Evolutionary conservation across 164 flowering plant genomes (phyloP), one percentile per base, ranked within the genome.

Genomic region (Umbilicus rupestris): DNA sequence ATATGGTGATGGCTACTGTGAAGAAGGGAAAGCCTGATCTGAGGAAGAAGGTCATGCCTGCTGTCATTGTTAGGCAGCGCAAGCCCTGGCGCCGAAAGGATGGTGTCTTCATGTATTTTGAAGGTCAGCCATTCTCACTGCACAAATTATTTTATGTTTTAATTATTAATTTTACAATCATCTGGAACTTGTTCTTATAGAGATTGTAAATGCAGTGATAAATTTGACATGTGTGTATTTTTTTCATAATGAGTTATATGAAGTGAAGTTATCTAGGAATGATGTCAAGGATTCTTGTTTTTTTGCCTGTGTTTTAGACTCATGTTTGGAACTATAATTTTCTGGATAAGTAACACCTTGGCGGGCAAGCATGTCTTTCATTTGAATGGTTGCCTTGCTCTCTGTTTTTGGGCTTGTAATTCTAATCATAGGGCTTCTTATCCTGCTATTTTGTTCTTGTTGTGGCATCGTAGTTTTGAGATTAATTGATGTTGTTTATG

Each of bases 71-170:
- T 33, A 63, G 65, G 29, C 65, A 63, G 65, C 45, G 65, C 29
- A 63, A 63, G 65, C 65, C 65, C 2, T 63, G 65, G 65, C 45
- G 65, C 45, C 65, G 65, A 63, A 63, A 63, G 42, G 65, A 63
- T 19, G 65, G 65, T 1, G 65, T 63, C 1, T 63, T 63, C 24
- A 63, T 63, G 65, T 63, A 63, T 31, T 63, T 63, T 15, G 65
- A 63, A 63, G 65, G 65, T 63, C 3, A 30, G 3, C 17, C 14
- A 28, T 2, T 49, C 55, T 20, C 55, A 49, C 1, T 22, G 1
- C 22, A n/a, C 20, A 5, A 31, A 1, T 60, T 30, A 7, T 3
- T 28, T 29, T 31, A 31, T 30, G 6, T 16, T 5, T 2, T 22
- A n/a, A n/a, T n/a, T 22, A 1, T 35, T 29, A 20, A 0, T 55